phyloP scores from a whole-genome alignment of 129 eudicot genomes.

The Mikania micrantha region DNA sequence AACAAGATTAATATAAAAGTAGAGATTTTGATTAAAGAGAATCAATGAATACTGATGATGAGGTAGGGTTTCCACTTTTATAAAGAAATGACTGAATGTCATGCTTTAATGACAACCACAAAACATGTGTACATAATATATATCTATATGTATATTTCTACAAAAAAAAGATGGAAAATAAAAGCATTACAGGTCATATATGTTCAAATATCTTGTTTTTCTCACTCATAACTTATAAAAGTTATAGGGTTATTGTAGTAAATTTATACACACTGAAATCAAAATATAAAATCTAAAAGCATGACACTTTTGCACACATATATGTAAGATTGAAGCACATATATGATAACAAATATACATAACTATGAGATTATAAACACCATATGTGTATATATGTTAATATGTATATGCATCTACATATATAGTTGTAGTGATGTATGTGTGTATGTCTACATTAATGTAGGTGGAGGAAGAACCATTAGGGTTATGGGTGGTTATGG shows the following conservation, averaged over 20 bases:
- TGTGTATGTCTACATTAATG: not conserved
- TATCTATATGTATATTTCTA: conserved; percentile 7
- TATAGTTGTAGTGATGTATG: not conserved
- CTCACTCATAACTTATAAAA: too few species aligned
- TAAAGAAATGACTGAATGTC: conserved; percentile 16
- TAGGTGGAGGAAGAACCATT: conserved; percentile 55
- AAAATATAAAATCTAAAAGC: too few species aligned
- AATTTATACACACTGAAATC: not conserved
- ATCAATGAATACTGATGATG: conserved; percentile 26
- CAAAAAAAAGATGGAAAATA: conserved; percentile 11
- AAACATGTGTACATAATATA: conserved; percentile 22
- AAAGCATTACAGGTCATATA: conserved; percentile 59
- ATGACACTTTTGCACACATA: too few species aligned
- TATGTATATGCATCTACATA: not conserved
- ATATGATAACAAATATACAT: too few species aligned
- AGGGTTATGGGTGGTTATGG: conserved; percentile 50
- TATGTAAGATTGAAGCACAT: too few species aligned
- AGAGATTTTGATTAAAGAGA: conserved; percentile 18
- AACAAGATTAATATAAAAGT: conserved; percentile 3
- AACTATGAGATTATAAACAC: too few species aligned
- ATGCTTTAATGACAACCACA: conserved; percentile 27
- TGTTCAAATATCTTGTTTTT: too few species aligned
- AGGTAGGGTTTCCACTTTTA: conserved; percentile 37
- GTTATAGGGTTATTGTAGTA: not conserved
- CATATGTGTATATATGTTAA: not conserved